Evolutionary conservation across 495 filamentous ascomycete species (phyloP), one percentile per base, ranked within the genome.

Genomic region (Aspergillus homomorphus): DNA sequence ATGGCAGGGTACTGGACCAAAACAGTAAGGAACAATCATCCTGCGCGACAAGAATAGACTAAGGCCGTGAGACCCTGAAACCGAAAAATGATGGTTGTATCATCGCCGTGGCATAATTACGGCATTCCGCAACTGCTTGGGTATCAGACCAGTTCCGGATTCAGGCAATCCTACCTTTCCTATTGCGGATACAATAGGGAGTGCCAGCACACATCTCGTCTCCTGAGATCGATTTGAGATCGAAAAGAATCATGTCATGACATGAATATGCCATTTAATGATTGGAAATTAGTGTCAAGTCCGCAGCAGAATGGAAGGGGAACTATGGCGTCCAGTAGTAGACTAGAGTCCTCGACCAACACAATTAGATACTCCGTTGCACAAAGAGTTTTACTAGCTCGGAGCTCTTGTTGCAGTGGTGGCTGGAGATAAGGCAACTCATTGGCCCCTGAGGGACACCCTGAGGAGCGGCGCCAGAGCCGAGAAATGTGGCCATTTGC

Each of bases 401-500:
- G 41, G 45, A 48, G 33, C 45, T n/a, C 26, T 2, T 30, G 42
- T 24, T 55, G 45, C 26, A 41, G 20, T n/a, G 54, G 57, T 59
- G 57, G 50, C 57, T 59, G 50, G 57, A 43, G n/a, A 16, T 46
- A 38, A 28, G 51, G 10, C 18, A 33, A 22, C 42, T 45, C n/a
- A 60, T 60, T 60, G 57, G 57, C 57, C 45, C 42, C 57, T 51
- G 24, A 42, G n/a, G n/a, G 44, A 51, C 33, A 38, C 43, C 41
- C 52, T 54, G 41, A 46, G n/a, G n/a, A 49, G 52, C 52, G 43
- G 45, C 52, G 44, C 45, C 46, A 55, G 56, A 46, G 23, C 55
- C 51, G 52, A 62, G 54, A 62, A 54, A 57, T 62, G 60, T 45
- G 45, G 38, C 43, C 28, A 54, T 38, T 44, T 23, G 43, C 38